A percentile compares a stretch with the other conserved stretches of the same genome.
These are phyloP conservation scores for Aureobasidium pullulans DNA, from an alignment of 2,329 filamentous ascomycete species.

Conservation along the genomic window DNA sequence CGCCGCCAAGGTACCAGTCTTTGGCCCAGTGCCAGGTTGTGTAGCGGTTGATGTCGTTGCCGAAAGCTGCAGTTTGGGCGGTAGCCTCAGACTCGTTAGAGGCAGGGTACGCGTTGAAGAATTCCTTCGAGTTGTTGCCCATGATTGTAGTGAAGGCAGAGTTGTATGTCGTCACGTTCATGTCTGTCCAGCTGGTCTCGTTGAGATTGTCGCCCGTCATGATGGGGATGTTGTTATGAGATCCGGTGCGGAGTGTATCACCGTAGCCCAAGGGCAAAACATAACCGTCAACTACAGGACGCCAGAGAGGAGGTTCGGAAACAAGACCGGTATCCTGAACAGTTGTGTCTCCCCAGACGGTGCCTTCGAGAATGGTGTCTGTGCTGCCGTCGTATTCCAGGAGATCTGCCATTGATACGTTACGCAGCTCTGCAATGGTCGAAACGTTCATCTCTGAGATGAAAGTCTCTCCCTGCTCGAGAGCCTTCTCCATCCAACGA, in stretches of 20 bases:
- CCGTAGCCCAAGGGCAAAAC: constrained; percentile 23
- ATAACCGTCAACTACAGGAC: constrained; percentile 14
- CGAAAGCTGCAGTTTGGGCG: constrained; percentile 20
- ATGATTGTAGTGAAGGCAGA: constrained; percentile 18
- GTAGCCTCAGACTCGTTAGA: constrained; percentile 18
- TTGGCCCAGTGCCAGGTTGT: constrained; percentile 22
- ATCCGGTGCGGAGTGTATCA: constrained; percentile 20
- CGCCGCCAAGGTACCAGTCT: constrained; percentile 18
- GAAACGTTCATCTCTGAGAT: neutral
- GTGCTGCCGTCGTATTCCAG: neutral
- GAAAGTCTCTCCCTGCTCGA: neutral
- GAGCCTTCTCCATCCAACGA: neutral
- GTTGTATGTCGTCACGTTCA: constrained; percentile 21
- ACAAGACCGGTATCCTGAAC: too few species aligned
- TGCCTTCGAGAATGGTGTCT: constrained; percentile 3
- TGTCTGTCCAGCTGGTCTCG: constrained; percentile 22
- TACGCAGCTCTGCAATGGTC: constrained; percentile 12
- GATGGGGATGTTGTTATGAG: constrained; percentile 24
- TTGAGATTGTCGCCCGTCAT: constrained; percentile 27
- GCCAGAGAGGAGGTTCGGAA: neutral
- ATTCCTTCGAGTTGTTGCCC: constrained; percentile 15
- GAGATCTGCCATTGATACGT: constrained; percentile 7
- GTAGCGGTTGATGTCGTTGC: constrained; percentile 22
- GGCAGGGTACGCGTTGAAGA: constrained; percentile 20
- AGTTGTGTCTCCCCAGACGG: neutral